phyloP scores from a whole-genome alignment of 2,329 filamentous ascomycete genomes.

The Hypoxylon sp. region DNA sequence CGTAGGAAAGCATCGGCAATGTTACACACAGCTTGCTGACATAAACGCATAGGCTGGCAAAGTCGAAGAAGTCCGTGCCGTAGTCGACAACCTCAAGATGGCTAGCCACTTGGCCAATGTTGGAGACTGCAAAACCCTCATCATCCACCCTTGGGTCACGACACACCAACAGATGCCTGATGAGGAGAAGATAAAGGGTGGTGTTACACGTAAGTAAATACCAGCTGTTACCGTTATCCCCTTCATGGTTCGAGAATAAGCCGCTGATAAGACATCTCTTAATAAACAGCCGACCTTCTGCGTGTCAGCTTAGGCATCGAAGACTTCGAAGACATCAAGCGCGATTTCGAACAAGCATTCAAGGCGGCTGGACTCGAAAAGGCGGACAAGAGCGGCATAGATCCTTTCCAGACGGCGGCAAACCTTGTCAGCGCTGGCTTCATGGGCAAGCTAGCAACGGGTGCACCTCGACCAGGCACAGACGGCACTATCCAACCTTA shows the following conservation, averaged over 20 bases:
- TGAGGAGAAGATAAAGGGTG: slow-evolving; percentile 70
- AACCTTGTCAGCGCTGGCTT: slow-evolving; percentile 44
- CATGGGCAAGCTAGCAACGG: slow-evolving; percentile 46
- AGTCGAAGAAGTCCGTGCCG: slow-evolving; percentile 49
- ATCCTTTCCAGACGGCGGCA: slow-evolving; percentile 44
- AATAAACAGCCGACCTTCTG: slow-evolving; percentile 61
- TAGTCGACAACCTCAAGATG: slow-evolving; percentile 78
- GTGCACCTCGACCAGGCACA: slow-evolving; percentile 44
- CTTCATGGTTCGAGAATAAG: slow-evolving; percentile 5
- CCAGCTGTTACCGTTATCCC: neutral
- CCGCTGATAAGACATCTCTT: slow-evolving; percentile 13
- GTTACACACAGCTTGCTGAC: slow-evolving; percentile 60
- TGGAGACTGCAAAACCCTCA: slow-evolving; percentile 76
- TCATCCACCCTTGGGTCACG: slow-evolving; percentile 77
- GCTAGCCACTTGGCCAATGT: slow-evolving; percentile 79
- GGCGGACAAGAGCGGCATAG: slow-evolving; percentile 39
- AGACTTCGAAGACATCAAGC: slow-evolving; percentile 77
- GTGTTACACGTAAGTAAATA: slow-evolving; percentile 61
- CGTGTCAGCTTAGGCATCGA: slow-evolving; percentile 76
- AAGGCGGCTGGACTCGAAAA: slow-evolving; percentile 48
- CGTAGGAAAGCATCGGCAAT: too few species aligned
- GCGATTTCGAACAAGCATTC: slow-evolving; percentile 75
- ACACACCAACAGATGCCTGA: slow-evolving; percentile 76
- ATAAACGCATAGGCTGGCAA: slow-evolving; percentile 51
- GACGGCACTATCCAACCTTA: slow-evolving; percentile 43